phyloP scores from a whole-genome alignment of 2,329 filamentous ascomycete genomes.

The Rosellinia necatrix region DNA sequence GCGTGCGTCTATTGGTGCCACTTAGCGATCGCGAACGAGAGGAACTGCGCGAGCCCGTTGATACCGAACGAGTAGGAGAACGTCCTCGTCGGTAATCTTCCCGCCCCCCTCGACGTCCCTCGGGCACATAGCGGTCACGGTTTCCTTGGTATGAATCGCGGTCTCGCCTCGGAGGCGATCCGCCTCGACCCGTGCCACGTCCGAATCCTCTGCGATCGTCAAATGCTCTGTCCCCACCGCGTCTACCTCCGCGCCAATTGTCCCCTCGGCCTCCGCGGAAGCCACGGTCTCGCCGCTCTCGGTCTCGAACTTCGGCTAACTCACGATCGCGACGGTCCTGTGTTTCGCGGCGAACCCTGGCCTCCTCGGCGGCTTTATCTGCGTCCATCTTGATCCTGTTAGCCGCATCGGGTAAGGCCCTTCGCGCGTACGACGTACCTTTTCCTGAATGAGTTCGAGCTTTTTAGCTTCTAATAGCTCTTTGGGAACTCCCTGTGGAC shows the following conservation, averaged over 20 bases:
- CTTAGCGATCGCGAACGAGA: slow-evolving; percentile 39
- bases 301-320: slow-evolving; percentile 68
- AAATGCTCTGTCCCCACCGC: slow-evolving; percentile 56
- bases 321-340: slow-evolving; percentile 74
- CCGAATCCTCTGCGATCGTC: slow-evolving; percentile 51
- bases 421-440: slow-evolving; percentile 58
- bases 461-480: slow-evolving; percentile 97
- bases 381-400: slow-evolving; percentile 68
- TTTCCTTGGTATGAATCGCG: slow-evolving; percentile 42
- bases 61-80: slow-evolving; percentile 46
- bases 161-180: slow-evolving; percentile 50
- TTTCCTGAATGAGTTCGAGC: slow-evolving; percentile 89
- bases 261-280: slow-evolving; percentile 57
- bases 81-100: slow-evolving; percentile 49
- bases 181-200: slow-evolving; percentile 50
- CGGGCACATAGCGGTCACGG: slow-evolving; percentile 56
- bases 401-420: slow-evolving; percentile 8
- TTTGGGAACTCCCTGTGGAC: slow-evolving; percentile 88
- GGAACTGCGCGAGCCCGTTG: slow-evolving; percentile 43
- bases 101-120: slow-evolving; percentile 49
- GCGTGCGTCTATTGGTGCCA: slow-evolving; percentile 30
- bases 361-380: slow-evolving; percentile 78
- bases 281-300: slow-evolving; percentile 61
- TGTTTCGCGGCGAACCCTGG: slow-evolving; percentile 71
- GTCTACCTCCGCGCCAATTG: slow-evolving; percentile 56